Percentiles rank a stretch among this genome's conserved stretches.
Conservation (phyloP, 2,329 filamentous ascomycete species). For the Atkinsonella texensis region DNA sequence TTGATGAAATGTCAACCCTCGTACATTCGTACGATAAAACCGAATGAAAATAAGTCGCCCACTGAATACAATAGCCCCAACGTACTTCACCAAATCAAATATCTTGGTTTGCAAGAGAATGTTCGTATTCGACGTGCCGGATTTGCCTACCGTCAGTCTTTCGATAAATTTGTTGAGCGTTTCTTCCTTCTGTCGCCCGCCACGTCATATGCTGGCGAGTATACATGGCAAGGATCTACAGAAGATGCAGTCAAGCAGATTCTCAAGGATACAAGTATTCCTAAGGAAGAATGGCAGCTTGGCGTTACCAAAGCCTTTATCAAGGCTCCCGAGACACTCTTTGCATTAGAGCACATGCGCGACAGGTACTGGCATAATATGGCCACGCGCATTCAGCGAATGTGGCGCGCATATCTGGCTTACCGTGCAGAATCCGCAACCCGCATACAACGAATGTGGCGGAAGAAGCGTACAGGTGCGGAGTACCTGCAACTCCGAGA, state of each 20-base stretch:
- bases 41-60: constrained; percentile 96
- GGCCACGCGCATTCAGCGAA: constrained; percentile 92
- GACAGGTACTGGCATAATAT: constrained; percentile 99
- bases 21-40: constrained; percentile 98
- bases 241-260: constrained; percentile 86
- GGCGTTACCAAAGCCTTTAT: constrained; percentile 96
- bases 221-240: constrained; percentile 85
- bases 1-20: constrained; percentile 96
- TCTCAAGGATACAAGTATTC: constrained; percentile 91
- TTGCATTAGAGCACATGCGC: constrained; percentile 93
- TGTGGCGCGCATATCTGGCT: constrained; percentile 91
- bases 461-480: constrained; percentile 80
- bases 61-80: constrained; percentile 86
- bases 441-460: constrained; percentile 90
- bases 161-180: constrained; percentile 95
- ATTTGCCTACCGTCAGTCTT: constrained; percentile 93
- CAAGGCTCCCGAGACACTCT: constrained; percentile 93
- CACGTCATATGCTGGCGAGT: constrained; percentile 92
- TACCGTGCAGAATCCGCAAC: constrained; percentile 89
- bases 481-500: constrained; percentile 84
- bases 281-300: constrained; percentile 91
- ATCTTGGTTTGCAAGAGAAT: constrained; percentile 98
- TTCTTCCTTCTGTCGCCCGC: constrained; percentile 93
- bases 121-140: constrained; percentile 92
- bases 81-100: constrained; percentile 96